Base-by-base conservation (phyloP, 805 yeast species). In the Pichia eremophila region DNA sequence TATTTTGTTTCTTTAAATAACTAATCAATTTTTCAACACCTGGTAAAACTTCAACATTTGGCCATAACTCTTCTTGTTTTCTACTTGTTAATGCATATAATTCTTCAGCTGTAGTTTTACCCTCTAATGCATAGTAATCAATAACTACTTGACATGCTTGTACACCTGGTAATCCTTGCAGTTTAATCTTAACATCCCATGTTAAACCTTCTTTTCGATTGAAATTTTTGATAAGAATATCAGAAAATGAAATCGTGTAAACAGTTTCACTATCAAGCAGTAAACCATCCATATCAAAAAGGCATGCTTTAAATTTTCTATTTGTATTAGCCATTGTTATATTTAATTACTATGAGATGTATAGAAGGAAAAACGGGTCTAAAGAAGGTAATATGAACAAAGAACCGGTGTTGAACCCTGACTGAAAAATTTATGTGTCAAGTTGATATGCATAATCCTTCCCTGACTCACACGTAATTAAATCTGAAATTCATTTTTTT, bases 91-190 rank as follows among this genome's bases (percentile, higher is more conserved):
- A 58, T 32, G 66, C 65, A 48, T 76, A 72, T 45, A 81, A 73
- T 60, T 85, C 85, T 39, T 83, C 85, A 0, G 83, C 77, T 0
- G 89, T 75, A 4, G 68, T 51, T 14, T 51, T 52, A 47, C 74
- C 70, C 2, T 87, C 84, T 42, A 91, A 64, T 8, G 77, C 74
- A 57, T 86, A 83, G 57, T 81, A 77, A 40, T 83, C 79, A 44
- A 93, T 72, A 43, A 90, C 74, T 38, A 74, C 69, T 46, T 73
- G 72, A 15, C 82, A 73, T 8, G 96, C 86, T 37, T 75, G 83
- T 1, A 80, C 75, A 0, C 95, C 97, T 1, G 98, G 97, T 40
- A 87, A 72, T 0, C 99, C 99, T 68, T 93, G 98, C 28, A 93
- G 67, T 53, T 83, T 74, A 51, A 88, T 72, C 65, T 93, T 93